A percentile compares a stretch with the other conserved stretches of the same genome.
These are phyloP conservation scores for Rhododendron griersonianum DNA, from an alignment of 148 eudicot genomes.

Conservation along the genomic window DNA sequence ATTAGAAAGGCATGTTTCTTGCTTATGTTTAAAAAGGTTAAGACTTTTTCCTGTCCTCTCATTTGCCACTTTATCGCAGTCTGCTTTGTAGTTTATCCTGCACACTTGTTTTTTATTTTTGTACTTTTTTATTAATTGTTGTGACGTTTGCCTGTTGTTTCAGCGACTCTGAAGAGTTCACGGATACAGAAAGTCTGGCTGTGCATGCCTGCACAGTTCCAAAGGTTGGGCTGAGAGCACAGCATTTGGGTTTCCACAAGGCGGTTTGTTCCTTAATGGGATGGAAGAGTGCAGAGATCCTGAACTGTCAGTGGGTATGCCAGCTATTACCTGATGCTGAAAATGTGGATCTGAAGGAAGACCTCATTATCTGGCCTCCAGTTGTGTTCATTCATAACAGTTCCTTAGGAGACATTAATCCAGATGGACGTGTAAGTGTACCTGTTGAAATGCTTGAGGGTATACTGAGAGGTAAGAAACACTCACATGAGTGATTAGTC, in stretches of 20 bases:
- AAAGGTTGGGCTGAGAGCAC: conserved; percentile 50
- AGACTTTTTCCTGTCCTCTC: background rate
- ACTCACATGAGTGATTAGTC: background rate
- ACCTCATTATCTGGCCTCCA: conserved; percentile 68
- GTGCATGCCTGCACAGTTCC: conserved; percentile 45
- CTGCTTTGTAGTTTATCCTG: background rate
- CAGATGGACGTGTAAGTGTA: conserved; percentile 28
- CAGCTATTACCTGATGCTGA: conserved; percentile 37
- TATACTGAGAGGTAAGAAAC: conserved; percentile 38
- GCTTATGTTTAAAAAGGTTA: background rate
- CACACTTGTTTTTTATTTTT: background rate
- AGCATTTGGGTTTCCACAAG: conserved; percentile 58
- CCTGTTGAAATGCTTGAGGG: conserved; percentile 28
- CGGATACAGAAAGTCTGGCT: conserved; percentile 44
- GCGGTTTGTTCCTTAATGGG: conserved; percentile 69
- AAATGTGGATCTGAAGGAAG: conserved; percentile 36
- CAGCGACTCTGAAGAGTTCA: conserved; percentile 43
- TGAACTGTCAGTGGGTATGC: conserved; percentile 35
- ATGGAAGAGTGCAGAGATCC: conserved; percentile 36
- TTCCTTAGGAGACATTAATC: conserved; percentile 21
- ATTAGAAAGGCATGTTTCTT: background rate
- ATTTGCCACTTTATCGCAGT: background rate
- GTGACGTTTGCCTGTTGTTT: conserved; percentile 15
- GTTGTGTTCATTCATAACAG: conserved; percentile 49
- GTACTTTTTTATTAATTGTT: background rate